These are phyloP conservation scores for Paramarasmius palmivorus DNA, from an alignment of 1,284 basidiomycete genomes.

Conservation along the genomic window DNA sequence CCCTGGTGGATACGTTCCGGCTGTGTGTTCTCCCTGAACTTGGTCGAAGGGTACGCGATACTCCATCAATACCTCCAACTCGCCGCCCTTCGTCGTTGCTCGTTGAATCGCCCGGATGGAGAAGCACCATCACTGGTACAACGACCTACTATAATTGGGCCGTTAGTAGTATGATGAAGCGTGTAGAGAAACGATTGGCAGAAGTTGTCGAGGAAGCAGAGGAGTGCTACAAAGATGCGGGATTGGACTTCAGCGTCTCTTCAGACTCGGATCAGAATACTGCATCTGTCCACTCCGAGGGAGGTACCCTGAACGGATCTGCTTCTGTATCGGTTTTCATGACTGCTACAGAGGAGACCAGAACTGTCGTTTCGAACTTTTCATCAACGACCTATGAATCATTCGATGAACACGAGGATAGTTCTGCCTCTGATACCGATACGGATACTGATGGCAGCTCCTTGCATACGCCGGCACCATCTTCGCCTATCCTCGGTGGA, in stretches of 20 bases:
- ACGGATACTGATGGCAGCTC: constrained; percentile 59
- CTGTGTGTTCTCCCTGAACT: constrained; percentile 61
- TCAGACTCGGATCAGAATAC: no score
- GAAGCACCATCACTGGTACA: background rate
- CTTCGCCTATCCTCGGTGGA: constrained; percentile 12
- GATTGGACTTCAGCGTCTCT: background rate
- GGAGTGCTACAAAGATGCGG: constrained; percentile 30
- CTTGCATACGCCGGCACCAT: constrained; percentile 52
- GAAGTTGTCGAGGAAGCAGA: constrained; percentile 42
- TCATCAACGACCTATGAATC: background rate
- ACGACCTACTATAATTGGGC: constrained; percentile 52
- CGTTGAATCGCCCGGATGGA: background rate
- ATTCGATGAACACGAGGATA: constrained; percentile 33
- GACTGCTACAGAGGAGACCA: background rate
- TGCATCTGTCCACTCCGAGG: background rate
- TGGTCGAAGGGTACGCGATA: constrained; percentile 10
- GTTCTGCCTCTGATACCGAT: constrained; percentile 18
- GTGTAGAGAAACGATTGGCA: constrained; percentile 47
- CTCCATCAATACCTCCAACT: no score
- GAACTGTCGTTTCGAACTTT: background rate
- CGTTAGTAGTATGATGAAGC: constrained; percentile 52
- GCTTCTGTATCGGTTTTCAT: background rate
- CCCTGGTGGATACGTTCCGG: constrained; percentile 75
- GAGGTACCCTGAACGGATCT: background rate
- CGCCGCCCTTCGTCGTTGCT: background rate